Percentiles rank a stretch among this genome's conserved stretches.
Evolutionary conservation across 306 rosid genomes (phyloP).

Genomic region (Cucurbita moschata): DNA sequence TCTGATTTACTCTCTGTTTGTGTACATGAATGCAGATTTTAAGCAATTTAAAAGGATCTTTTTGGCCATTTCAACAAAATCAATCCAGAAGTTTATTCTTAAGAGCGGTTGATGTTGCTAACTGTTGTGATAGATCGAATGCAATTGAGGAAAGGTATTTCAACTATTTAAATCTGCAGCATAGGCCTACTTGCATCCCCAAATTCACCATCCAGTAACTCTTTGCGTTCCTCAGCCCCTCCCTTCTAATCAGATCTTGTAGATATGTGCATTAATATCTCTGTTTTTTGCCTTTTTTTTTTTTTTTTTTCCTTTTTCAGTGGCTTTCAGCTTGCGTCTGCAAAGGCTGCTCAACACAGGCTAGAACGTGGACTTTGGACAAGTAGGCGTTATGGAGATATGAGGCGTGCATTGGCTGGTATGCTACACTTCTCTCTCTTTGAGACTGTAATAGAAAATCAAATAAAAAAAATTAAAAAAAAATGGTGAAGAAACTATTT

Average conservation of each 20-base stretch:
- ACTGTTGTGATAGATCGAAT: constrained; percentile 43
- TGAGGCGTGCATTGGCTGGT: constrained; percentile 91
- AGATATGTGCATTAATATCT: neutral
- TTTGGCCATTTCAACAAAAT: constrained; percentile 90
- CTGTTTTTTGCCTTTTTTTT: neutral
- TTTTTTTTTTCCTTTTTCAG: constrained; percentile 22
- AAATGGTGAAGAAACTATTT: neutral
- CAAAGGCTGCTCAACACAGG: constrained; percentile 89
- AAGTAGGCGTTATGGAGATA: constrained; percentile 75
- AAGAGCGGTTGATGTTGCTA: constrained; percentile 80
- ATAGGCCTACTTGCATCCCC: neutral
- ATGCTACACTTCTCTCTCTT: neutral
- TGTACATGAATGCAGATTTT: constrained; percentile 42
- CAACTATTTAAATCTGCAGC: neutral
- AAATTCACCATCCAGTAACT: neutral
- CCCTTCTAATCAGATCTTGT: neutral
- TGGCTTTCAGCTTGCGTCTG: constrained; percentile 76
- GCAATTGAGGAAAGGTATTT: constrained; percentile 54
- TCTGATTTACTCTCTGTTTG: neutral
- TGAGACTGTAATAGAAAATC: neutral
- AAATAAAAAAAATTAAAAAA: neutral
- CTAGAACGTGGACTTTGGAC: constrained; percentile 90
- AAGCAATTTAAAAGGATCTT: constrained; percentile 57
- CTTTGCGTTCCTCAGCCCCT: neutral
- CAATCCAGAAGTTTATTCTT: constrained; percentile 49